Conservation (phyloP, 73 alveolate genomes). For the Paramecium primaurelia region DNA sequence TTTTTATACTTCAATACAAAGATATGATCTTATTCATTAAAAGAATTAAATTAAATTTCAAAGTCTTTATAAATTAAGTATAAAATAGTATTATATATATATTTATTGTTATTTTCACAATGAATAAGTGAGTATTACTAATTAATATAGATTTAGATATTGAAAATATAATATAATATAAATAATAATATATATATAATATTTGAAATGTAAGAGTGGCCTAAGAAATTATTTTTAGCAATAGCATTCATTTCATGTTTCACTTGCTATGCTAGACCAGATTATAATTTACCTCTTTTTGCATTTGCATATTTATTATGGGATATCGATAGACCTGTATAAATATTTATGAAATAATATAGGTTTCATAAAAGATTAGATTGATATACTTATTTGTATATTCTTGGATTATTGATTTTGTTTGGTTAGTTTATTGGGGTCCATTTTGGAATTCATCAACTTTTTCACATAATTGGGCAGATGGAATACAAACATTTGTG, state of each 20-base stretch:
- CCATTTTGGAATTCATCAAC: constrained; percentile 59
- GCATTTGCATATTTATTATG: constrained; percentile 61
- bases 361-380: constrained; percentile 55
- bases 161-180: neutral
- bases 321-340: constrained; percentile 58
- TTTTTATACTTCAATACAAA: no score
- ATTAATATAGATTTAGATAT: no score
- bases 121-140: no score
- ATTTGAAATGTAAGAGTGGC: constrained; percentile 35
- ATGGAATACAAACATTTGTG: constrained; percentile 55
- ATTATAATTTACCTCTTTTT: constrained; percentile 59
- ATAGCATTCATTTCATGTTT: constrained; percentile 56
- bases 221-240: constrained; percentile 53
- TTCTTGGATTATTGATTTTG: constrained; percentile 61
- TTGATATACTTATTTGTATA: constrained; percentile 51
- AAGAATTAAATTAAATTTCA: no score
- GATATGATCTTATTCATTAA: no score
- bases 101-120: no score
- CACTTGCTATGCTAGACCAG: constrained; percentile 64
- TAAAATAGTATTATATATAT: no score
- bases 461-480: constrained; percentile 56
- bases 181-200: neutral
- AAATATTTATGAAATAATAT: neutral
- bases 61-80: no score
- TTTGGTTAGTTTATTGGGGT: constrained; percentile 64